Evolutionary conservation across 1,284 basidiomycete species (phyloP).

Genomic region (Takashimella koratensis): DNA sequence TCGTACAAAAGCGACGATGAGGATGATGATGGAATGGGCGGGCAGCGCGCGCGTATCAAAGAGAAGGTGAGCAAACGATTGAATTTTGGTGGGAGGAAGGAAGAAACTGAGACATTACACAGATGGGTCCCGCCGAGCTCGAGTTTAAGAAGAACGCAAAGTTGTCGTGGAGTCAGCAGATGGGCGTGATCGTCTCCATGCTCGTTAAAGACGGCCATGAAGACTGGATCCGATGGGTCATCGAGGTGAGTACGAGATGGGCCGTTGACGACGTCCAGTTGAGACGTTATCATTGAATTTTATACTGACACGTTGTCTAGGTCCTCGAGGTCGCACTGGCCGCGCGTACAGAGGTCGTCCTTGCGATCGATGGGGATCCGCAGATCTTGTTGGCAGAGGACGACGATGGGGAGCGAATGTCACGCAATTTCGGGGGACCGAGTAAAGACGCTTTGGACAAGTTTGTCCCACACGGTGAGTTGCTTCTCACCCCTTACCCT

Average conservation of each 20-base stretch:
- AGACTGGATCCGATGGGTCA: conserved; percentile 71
- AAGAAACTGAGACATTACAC: conserved; percentile 9
- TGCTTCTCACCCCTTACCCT: background rate
- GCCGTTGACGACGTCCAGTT: too few relatives aligned
- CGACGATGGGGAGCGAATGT: conserved; percentile 49
- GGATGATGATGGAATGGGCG: conserved; percentile 52
- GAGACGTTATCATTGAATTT: too few relatives aligned
- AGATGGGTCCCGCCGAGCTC: conserved; percentile 59
- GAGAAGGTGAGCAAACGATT: conserved; percentile 41
- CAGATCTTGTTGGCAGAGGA: conserved; percentile 39
- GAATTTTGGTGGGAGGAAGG: background rate
- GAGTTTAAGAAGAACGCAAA: conserved; percentile 75
- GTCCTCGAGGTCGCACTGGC: conserved; percentile 64
- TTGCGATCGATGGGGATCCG: conserved; percentile 60
- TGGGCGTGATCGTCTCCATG: conserved; percentile 75
- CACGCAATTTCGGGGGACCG: conserved; percentile 51
- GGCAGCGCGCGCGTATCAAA: conserved; percentile 44
- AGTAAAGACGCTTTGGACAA: conserved; percentile 67
- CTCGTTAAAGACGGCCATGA: conserved; percentile 64
- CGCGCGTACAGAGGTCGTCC: conserved; percentile 65
- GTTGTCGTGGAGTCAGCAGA: conserved; percentile 75
- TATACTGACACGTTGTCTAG: conserved; percentile 48
- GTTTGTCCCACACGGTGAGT: conserved; percentile 71
- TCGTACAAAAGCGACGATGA: conserved; percentile 66
- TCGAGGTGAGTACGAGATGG: conserved; percentile 73